Evolutionary conservation across 768 basidiomycete species (phyloP), one percentile per base, ranked within the genome.

Genomic region (Pholiota microspora): DNA sequence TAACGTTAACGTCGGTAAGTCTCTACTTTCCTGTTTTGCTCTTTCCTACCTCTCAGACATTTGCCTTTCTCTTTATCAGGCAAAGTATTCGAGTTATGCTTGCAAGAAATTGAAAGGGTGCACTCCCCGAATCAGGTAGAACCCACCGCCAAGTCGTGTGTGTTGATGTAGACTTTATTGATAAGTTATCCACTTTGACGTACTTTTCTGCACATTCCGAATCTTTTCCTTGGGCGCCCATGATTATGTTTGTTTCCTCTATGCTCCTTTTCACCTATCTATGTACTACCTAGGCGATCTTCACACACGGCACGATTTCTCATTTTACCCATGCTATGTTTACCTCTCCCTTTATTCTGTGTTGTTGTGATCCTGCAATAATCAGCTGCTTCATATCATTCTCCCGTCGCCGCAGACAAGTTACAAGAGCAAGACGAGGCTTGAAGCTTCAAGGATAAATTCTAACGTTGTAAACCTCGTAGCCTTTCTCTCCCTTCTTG

Each of bases 1-100:
- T 54, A 90, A 93, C 61, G 70, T 83, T 69, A 94, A 96, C 70
- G 88, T 97, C 62, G 84, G 94, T 94, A 63, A 71, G 94, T 87
- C 45, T 47, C 34, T 25, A 18, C 28, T 12, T 15, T 38, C 15
- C 10, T 34, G 36, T 42, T 36, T 32, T 24, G 24, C 21, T 36
- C 9, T 10, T 23, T 18, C 23, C 57, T 27, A 49, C 54, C 53
- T 25, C 46, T 28, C 35, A 36, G 18, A n/a, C 6, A 2, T 3
- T 1, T 6, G 7, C 2, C 18, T 35, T 13, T 13, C n/a, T 23
- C 45, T 44, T 24, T 47, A 45, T 49, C 51, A 92, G 92, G 77
- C 70, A 86, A 87, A 65, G 92, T 92, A 21, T 94, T 94, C 53
- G 91, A 94, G 63, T 77, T 91, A 48, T 90, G 89, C 67, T 77